phyloP scores from a whole-genome alignment of 305 asterid genomes.

The Fraxinus albicans region DNA sequence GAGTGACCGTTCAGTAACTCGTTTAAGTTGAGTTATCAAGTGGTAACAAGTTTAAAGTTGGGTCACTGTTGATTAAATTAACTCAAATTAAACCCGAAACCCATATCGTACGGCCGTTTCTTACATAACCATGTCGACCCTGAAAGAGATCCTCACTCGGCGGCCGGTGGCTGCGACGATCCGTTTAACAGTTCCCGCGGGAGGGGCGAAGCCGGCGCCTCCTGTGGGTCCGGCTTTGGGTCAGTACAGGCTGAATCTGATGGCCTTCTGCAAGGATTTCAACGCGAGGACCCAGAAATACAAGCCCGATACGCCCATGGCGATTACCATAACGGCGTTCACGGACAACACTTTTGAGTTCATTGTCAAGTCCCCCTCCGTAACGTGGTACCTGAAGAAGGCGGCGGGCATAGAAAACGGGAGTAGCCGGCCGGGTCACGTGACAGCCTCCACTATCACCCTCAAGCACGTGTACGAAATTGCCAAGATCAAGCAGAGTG shows the following conservation, averaged over 20 bases:
- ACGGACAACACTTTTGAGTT: constrained; percentile 82
- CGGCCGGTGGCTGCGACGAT: constrained; percentile 90
- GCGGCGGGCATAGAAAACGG: constrained; percentile 87
- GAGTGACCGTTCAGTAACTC: too few relatives aligned
- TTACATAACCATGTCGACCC: constrained; percentile 37
- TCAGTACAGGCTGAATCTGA: constrained; percentile 78
- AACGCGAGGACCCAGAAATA: constrained; percentile 82
- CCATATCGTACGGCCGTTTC: too few relatives aligned
- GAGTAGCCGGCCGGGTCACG: constrained; percentile 80
- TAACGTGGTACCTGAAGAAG: constrained; percentile 82
- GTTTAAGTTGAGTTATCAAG: too few relatives aligned
- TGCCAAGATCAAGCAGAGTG: constrained; percentile 89
- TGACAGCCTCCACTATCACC: constrained; percentile 60
- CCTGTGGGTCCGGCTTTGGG: constrained; percentile 91
- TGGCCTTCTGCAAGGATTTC: constrained; percentile 96
- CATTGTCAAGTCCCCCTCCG: constrained; percentile 66
- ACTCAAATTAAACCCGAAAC: too few relatives aligned
- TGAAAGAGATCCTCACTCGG: constrained; percentile 78
- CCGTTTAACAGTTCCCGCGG: constrained; percentile 87
- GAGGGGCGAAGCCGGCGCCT: constrained; percentile 83
- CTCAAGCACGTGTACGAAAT: constrained; percentile 85
- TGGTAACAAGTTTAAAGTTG: too few relatives aligned
- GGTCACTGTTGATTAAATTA: too few relatives aligned
- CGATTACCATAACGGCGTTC: constrained; percentile 72
- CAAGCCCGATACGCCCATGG: constrained; percentile 80